Evolutionary conservation across 2,329 filamentous ascomycete species (phyloP), one percentile per base, ranked within the genome.

Genomic region (Fusarium subglutinans): DNA sequence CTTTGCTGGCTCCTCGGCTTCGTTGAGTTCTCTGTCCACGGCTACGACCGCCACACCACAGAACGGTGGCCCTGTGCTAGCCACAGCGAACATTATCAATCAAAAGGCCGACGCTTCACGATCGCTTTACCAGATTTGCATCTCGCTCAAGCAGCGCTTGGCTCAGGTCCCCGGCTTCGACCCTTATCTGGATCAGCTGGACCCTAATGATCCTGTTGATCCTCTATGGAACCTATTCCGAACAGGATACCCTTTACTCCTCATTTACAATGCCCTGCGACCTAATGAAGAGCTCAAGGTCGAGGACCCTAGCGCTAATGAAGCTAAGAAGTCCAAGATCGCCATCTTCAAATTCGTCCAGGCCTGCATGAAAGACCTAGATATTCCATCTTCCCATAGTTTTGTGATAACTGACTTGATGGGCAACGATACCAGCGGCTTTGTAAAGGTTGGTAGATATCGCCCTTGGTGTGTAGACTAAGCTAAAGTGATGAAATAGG

Each of bases 1-100:
- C 58, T 87, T 86, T 79, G 84, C 86, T 79, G 85, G 86, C 75
- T 88, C 87, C 22, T 86, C 85, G 41, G 84, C 87, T 51, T 90
- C 88, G 20, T 80, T 90, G 50, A 83, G 81, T 70, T 87, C 88
- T 6, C 81, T 90, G 54, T 80, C 83, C 50, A 87, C 82, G 76
- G 79, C 83, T 18, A 78, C 84, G 35, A 87, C 87, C 38, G 76
- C 84, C 35, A 80, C 83, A 70, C 83, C 59, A 15, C 84, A 87
- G 53, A 89, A 83, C 68, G 83, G 87, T 68, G 90, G 90, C 51
- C 90, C 90, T 69, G 89, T 95, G 70, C 86, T 94, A 78, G 93
- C 95, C 69, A 94, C 93, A 68, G 90, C 93, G 82, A 98, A 98
- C 83, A 97, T 99, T 82, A 98, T 99, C 87, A 99, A 99, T 84